Evolutionary conservation across 179 eudicot genomes (phyloP), one percentile per base, ranked within the genome.

Genomic region (Silene vulgaris): DNA sequence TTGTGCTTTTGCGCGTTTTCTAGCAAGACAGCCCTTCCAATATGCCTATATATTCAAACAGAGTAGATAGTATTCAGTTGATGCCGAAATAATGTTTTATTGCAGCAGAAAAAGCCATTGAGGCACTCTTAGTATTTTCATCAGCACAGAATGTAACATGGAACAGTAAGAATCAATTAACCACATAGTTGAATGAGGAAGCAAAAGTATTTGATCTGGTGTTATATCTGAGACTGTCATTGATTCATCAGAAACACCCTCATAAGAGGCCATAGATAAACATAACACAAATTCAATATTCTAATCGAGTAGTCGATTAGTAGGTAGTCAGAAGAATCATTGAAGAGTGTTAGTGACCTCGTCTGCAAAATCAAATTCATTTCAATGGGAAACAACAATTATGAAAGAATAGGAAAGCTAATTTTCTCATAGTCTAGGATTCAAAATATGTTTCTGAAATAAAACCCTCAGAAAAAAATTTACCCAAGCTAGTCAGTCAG

Each of bases 11-110:
- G 87, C 87, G 62, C 87, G 82, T 77, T 86, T 95, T 62, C 99
- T 82, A 28, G 89, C 90, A 59, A 85, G 82, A 77, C 84, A 89
- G 13, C 99, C 99, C 81, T 82, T 95, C 97, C 97, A 90, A 77
- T 82, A 82, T 78, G 99, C 84, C 99, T 95, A 76, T 54, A 69
- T 76, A 20, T 28, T 57, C 66, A n/a, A 72, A 72, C 14, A n/a
- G 23, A 71, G 74, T 50, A 48, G 60, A 50, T 21, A 52, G 54
- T 13, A 11, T 72, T 29, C 7, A 26, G 48, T 16, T 28, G 28
- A 0, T 52, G 30, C 2, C 17, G n/a, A 1, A 72, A 28, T 14
- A 26, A 29, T 8, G 5, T 5, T 14, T 2, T 17, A 5, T 17
- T 0, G 7, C 23, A 52, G 74, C 23, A 71, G 9, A 8, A 28